These are phyloP conservation scores for Cladobotryum protrusum DNA, from an alignment of 2,329 filamentous ascomycete genomes.

Conservation along the genomic window DNA sequence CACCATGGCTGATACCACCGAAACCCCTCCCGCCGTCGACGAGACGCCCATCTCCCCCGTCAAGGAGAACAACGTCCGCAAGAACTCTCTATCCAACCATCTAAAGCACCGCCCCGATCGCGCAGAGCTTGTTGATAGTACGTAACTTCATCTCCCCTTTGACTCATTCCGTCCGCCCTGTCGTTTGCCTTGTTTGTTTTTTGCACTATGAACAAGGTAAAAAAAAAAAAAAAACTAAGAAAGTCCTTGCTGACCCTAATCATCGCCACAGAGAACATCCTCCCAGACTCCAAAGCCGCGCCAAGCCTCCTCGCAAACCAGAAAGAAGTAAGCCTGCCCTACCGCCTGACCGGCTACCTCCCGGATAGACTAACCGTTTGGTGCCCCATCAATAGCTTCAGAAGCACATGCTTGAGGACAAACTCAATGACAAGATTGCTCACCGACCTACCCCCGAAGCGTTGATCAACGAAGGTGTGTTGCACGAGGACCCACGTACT, in stretches of 20 bases:
- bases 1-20: slow-evolving; percentile 23
- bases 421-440: slow-evolving; percentile 79
- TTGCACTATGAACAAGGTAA: not conserved
- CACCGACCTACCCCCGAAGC: slow-evolving; percentile 70
- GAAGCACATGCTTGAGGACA: slow-evolving; percentile 81
- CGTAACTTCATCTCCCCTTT: slow-evolving; percentile 21
- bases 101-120: slow-evolving; percentile 68
- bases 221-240: not conserved
- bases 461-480: slow-evolving; percentile 71
- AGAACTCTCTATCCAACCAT: slow-evolving; percentile 68
- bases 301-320: slow-evolving; percentile 75
- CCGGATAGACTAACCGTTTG: not conserved
- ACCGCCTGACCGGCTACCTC: not conserved
- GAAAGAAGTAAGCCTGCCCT: slow-evolving; percentile 49
- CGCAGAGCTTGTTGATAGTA: slow-evolving; percentile 74
- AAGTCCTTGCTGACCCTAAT: slow-evolving; percentile 4
- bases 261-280: slow-evolving; percentile 65
- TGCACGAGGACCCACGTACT: slow-evolving; percentile 61
- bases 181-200: too few relatives aligned
- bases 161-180: not conserved
- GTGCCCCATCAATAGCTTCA: slow-evolving; percentile 48
- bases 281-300: slow-evolving; percentile 70
- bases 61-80: slow-evolving; percentile 47
- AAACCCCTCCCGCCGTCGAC: slow-evolving; percentile 34
- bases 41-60: slow-evolving; percentile 47